A percentile compares a stretch with the other conserved stretches of the same genome.
phyloP scores from a whole-genome alignment of 805 yeast species.

The Nakazawaea ambrosiae region DNA sequence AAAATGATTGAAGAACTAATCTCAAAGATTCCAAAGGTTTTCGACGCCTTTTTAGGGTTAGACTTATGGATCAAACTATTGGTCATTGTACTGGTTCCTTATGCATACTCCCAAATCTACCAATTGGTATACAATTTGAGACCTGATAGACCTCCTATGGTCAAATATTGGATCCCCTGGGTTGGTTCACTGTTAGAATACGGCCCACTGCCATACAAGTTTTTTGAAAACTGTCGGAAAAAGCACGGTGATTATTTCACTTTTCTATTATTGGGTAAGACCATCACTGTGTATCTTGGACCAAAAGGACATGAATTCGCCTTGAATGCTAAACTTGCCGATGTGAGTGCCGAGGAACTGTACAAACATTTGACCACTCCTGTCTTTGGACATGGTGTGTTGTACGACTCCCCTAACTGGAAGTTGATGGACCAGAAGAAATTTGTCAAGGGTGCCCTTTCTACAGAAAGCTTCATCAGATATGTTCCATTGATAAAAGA shows the following conservation, averaged over 20 bases:
- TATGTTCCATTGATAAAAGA: slow-evolving; percentile 87
- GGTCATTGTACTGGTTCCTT: slow-evolving; percentile 40
- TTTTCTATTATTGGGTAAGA: slow-evolving; percentile 80
- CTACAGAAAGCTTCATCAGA: slow-evolving; percentile 71
- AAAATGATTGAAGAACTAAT: too few relatives aligned
- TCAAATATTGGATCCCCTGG: slow-evolving; percentile 93
- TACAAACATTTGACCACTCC: slow-evolving; percentile 97
- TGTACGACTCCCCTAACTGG: slow-evolving; percentile 92
- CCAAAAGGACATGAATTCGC: slow-evolving; percentile 98
- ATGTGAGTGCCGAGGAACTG: slow-evolving; percentile 95
- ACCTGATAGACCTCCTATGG: slow-evolving; percentile 82
- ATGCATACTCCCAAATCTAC: slow-evolving; percentile 57
- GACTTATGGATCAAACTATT: slow-evolving; percentile 20
- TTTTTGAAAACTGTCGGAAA: slow-evolving; percentile 69
- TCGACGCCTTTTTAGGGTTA: slow-evolving; percentile 12
- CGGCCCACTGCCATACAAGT: slow-evolving; percentile 91
- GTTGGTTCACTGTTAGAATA: slow-evolving; percentile 84
- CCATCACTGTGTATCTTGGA: slow-evolving; percentile 93
- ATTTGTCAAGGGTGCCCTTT: slow-evolving; percentile 85
- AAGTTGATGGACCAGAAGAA: slow-evolving; percentile 98
- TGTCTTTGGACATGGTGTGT: slow-evolving; percentile 96
- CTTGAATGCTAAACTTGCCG: slow-evolving; percentile 80
- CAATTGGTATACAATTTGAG: slow-evolving; percentile 63
- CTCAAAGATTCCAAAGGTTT: too few relatives aligned
- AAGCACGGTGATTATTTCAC: slow-evolving; percentile 92